Base-by-base conservation (phyloP, 169 alveolate species). In the Plasmodium gonderi region DNA sequence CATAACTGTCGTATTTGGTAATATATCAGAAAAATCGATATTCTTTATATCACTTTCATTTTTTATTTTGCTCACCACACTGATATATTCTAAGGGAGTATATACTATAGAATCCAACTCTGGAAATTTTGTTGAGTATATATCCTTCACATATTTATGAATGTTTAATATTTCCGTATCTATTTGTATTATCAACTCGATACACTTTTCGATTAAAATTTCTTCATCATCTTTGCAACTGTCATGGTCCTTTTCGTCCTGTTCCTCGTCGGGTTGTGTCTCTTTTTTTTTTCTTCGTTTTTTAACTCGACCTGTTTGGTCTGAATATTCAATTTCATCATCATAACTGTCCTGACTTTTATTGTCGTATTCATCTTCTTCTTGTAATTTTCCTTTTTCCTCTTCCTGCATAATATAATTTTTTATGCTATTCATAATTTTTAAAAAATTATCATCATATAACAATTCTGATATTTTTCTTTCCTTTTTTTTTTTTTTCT, bases 1-100 rank as follows among this genome's bases (percentile, higher is more conserved):
- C 98, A 97, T 97, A 31, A 96, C 96, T 83, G 95, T 97, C 7
- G 98, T 94, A 42, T 96, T 96, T 17, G 98, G 98, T 42, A 97
- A 85, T 11, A 97, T 79, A 78, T 97, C 98, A 1, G 95, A 83
- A 33, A 97, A 87, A 26, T 95, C 96, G 11, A 97, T 95, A 54
- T 95, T 95, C 14, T 96, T 94, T 77, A 97, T 82, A 79, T 95
- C 98, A 51, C 80, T 91, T 51, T 97, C 97, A 80, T 96, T 96
- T 64, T 95, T 95, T n/a, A 97, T 95, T 44, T 98, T 92, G 64
- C 91, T 96, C 36, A 97, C 98, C 26, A 97, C 98, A 31, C 97
- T 97, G 4, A 97, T 95, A 80, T 97, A 97, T 80, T 97, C 98
- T 44, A 97, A 90, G n/a, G 98, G 97, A 31, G 96, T 82, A 42